These are phyloP conservation scores for Fonsecaea multimorphosa DNA, from an alignment of 2,329 filamentous ascomycete genomes.

Conservation along the genomic window DNA sequence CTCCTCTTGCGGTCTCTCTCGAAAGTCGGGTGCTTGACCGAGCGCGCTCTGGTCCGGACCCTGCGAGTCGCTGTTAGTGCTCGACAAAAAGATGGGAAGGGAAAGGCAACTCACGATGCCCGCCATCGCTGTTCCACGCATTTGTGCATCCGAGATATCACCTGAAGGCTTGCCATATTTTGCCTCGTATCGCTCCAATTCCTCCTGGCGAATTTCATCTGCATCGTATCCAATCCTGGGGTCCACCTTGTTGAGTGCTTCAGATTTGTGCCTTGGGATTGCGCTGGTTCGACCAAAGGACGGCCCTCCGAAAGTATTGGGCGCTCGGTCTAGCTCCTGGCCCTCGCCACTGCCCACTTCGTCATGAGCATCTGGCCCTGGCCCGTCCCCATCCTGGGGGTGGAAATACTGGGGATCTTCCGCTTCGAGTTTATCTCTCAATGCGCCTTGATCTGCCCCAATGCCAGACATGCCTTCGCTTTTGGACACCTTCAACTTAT, in stretches of 20 bases:
- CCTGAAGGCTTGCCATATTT: slow-evolving; percentile 22
- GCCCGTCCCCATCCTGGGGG: slow-evolving; percentile 3
- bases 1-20: not conserved
- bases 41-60: slow-evolving; percentile 21
- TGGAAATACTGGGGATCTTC: not conserved
- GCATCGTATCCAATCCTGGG: slow-evolving; percentile 21
- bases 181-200: slow-evolving; percentile 13
- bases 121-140: slow-evolving; percentile 20
- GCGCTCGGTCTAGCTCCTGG: slow-evolving; percentile 14
- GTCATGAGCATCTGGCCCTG: not conserved
- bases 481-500: slow-evolving; percentile 19
- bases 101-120: slow-evolving; percentile 1
- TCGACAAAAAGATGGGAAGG: not conserved
- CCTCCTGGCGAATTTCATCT: slow-evolving; percentile 12
- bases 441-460: slow-evolving; percentile 21
- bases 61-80: not conserved
- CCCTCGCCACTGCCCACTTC: slow-evolving; percentile 10
- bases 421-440: slow-evolving; percentile 14
- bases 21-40: slow-evolving; percentile 4
- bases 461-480: slow-evolving; percentile 25
- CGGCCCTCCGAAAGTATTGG: slow-evolving; percentile 24
- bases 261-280: slow-evolving; percentile 16
- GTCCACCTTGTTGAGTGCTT: slow-evolving; percentile 23
- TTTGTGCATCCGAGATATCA: slow-evolving; percentile 7
- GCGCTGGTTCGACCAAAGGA: slow-evolving; percentile 24